Percentiles rank a stretch among this genome's conserved stretches.
These are phyloP conservation scores for Cladophialophora bantiana DNA, from an alignment of 2,329 filamentous ascomycete genomes.

Conservation along the genomic window DNA sequence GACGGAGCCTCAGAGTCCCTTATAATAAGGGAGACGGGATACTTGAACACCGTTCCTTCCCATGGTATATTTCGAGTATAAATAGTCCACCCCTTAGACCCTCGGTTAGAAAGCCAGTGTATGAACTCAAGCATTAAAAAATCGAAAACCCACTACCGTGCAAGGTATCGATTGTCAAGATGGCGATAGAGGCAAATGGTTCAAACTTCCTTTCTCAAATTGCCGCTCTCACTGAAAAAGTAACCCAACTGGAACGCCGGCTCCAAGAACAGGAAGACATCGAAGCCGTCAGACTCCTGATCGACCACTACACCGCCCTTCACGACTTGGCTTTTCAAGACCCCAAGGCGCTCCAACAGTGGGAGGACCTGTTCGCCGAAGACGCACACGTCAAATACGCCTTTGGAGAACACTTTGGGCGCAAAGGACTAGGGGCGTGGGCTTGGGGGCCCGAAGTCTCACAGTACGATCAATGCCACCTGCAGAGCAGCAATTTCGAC, in stretches of 20 bases:
- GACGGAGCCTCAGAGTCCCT: neutral
- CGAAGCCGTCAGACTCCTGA: constrained; percentile 7
- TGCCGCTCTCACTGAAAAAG: neutral
- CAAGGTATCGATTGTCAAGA: neutral
- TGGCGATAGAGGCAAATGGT: neutral
- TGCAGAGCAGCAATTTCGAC: constrained; percentile 11
- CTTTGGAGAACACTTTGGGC: constrained; percentile 18
- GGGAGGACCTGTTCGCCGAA: constrained; percentile 25
- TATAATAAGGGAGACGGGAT: neutral
- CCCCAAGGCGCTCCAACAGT: constrained; percentile 11
- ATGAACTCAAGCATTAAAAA: neutral
- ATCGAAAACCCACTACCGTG: neutral
- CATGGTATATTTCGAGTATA: neutral
- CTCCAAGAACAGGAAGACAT: constrained; percentile 1
- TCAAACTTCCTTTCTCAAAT: neutral
- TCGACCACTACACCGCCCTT: constrained; percentile 13
- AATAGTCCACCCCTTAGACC: neutral
- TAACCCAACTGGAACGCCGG: constrained; percentile 1
- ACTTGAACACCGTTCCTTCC: neutral
- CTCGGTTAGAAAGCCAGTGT: neutral
- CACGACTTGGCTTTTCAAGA: constrained; percentile 14
- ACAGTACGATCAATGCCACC: constrained; percentile 5
- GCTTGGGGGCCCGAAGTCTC: constrained; percentile 15
- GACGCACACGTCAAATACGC: constrained; percentile 20
- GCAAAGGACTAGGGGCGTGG: constrained; percentile 15